A percentile compares a stretch with the other conserved stretches of the same genome.
These are phyloP conservation scores for Ilyonectria sp. DNA, from an alignment of 2,329 filamentous ascomycete genomes.

Conservation along the genomic window DNA sequence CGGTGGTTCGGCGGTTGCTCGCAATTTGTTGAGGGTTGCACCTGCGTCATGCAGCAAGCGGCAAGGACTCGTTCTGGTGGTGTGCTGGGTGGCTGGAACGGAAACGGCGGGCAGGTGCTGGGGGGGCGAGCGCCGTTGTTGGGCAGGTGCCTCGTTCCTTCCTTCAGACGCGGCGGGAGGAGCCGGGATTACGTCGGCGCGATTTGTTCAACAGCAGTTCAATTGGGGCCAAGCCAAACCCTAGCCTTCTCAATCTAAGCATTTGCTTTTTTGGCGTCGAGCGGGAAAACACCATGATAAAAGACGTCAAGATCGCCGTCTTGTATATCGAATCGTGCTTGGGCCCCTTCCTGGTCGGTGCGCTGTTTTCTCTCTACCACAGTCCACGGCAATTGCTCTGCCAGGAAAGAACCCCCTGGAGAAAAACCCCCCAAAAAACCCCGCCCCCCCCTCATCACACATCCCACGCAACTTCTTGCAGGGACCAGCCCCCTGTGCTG, in stretches of 20 bases:
- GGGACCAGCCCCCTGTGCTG: background rate
- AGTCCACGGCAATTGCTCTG: background rate
- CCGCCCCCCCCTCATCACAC: background rate
- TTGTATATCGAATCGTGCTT: constrained; percentile 1
- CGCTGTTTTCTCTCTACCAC: background rate
- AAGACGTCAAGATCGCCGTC: background rate
- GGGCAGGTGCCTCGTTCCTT: too few species aligned
- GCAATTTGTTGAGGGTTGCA: constrained; percentile 34
- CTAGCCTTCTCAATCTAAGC: background rate
- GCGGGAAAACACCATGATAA: background rate
- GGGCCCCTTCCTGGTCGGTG: constrained; percentile 6
- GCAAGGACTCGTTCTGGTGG: background rate
- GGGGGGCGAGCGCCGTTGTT: background rate
- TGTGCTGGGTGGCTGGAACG: constrained; percentile 4
- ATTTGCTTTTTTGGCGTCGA: background rate
- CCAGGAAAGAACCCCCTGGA: background rate
- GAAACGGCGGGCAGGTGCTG: background rate
- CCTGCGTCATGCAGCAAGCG: constrained; percentile 32
- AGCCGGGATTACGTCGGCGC: constrained; percentile 23
- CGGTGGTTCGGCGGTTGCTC: constrained; percentile 22
- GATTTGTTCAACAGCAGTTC: background rate
- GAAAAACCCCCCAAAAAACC: background rate
- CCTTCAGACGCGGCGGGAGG: constrained; percentile 7
- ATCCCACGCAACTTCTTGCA: background rate
- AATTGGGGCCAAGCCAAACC: background rate